Evolutionary conservation across 129 eudicot genomes (phyloP).

Genomic region (Lactuca saligna): DNA sequence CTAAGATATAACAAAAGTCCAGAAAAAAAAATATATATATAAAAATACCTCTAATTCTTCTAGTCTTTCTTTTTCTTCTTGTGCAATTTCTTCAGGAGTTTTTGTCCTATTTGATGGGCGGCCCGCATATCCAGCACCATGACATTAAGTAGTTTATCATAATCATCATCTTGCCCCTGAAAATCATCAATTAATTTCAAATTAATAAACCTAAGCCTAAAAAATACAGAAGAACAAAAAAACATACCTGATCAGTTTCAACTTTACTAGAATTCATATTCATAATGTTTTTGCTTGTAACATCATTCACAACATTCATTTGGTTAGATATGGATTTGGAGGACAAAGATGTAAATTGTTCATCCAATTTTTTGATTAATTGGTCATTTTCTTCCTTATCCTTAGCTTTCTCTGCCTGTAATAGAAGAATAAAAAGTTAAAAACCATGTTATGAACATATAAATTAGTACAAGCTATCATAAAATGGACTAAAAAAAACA

Average conservation of each 20-base stretch:
- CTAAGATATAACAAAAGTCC: background rate
- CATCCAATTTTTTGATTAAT: conserved; percentile 73
- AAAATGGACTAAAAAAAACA: background rate
- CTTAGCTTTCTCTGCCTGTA: conserved; percentile 84
- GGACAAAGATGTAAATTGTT: conserved; percentile 74
- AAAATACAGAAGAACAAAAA: conserved; percentile 3
- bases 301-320: conserved; percentile 61
- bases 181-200: conserved; percentile 12
- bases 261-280: conserved; percentile 38
- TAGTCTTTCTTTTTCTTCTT: conserved; percentile 86
- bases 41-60: conserved; percentile 78
- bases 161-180: conserved; percentile 86
- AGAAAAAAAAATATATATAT: no score
- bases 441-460: no score
- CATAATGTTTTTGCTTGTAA: conserved; percentile 45
- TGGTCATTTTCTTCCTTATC: conserved; percentile 93
- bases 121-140: conserved; percentile 90
- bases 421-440: conserved; percentile 1
- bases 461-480: conserved; percentile 13
- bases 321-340: conserved; percentile 67
- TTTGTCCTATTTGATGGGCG: conserved; percentile 91
- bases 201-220: conserved; percentile 3
- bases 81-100: conserved; percentile 94
- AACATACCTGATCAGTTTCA: conserved; percentile 54
- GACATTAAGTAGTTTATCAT: conserved; percentile 76